Conservation (phyloP, 2,329 filamentous ascomycete genomes). For the Emergomyces africanus region DNA sequence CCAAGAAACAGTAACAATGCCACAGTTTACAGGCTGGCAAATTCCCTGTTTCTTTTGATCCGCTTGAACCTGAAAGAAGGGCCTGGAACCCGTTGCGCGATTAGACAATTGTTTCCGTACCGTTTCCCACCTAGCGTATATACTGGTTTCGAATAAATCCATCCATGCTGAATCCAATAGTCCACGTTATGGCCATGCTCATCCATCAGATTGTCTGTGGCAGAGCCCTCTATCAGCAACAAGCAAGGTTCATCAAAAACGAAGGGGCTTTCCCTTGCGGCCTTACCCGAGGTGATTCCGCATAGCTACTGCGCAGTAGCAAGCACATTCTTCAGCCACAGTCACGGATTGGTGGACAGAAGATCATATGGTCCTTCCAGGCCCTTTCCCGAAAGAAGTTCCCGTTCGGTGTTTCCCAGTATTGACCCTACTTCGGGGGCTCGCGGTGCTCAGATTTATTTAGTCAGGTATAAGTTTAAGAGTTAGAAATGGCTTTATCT, state of each 20-base stretch:
- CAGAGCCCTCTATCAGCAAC: constrained; percentile 38
- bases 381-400: not conserved
- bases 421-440: too few species aligned
- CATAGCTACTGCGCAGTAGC: constrained; percentile 40
- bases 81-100: constrained; percentile 42
- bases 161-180: too few species aligned
- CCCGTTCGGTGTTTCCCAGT: not conserved
- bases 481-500: not conserved
- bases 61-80: too few species aligned
- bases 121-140: constrained; percentile 33
- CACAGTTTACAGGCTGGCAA: too few species aligned
- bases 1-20: too few species aligned
- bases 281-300: too few species aligned
- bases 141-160: too few species aligned
- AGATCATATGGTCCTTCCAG: constrained; percentile 51
- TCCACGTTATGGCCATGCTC: constrained; percentile 16
- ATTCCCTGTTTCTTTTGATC: too few species aligned
- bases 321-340: constrained; percentile 57
- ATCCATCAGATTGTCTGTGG: constrained; percentile 28
- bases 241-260: too few species aligned
- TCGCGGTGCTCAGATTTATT: too few species aligned
- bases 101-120: constrained; percentile 58
- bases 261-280: too few species aligned
- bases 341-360: constrained; percentile 41
- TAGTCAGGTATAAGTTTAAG: not conserved